Base-by-base conservation (phyloP, 768 basidiomycete genomes). In the Trametes villosa region DNA sequence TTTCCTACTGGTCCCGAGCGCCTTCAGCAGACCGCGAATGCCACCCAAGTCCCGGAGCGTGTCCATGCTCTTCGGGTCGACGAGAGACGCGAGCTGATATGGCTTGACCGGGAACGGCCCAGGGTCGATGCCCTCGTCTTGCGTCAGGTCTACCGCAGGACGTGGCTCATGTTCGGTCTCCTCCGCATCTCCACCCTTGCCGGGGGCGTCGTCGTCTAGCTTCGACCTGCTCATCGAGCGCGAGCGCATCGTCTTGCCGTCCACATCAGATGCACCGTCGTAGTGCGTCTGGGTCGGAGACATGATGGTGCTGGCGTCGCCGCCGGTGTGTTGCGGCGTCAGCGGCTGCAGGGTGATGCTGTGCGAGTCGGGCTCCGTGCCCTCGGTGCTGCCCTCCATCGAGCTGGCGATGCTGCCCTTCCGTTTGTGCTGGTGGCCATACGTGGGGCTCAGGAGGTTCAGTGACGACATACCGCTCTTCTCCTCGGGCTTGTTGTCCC, bases 1-100 rank as follows among this genome's bases (percentile, higher is more conserved):
- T 3, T 80, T 76, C 3, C 72, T 67, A 63, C 90, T 75, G 0
- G 92, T 88, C 13, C 92, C 92, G 9, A 98, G 83, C 6, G 92
- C 89, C 1, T 76, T 74, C 13, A 96, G 74, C 13, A 98, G 70
- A 9, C 81, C 85, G 0, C 78, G 66, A 9, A 82, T 77, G 41
- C 97, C 97, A 20, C 94, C 95, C 34, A 96, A 79, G 12, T 73
- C 74, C 18, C 77, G 77, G 31, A 99, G 81, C 15, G 79, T 71
- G 2, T 87, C 81, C 12, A 95, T 64, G 63, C 79, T 88, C 76
- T 97, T 98, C 9, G 95, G 94, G 71, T 98, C 96, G 36, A 98
- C 86, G 53, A 97, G 83, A 60, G 86, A 84, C 1, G 96, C 96
- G 17, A 98, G 86, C 50, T 81, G 77, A 61, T 81, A 83, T 0